phyloP scores from a whole-genome alignment of 2,329 filamentous ascomycete species.

The Hawksworthiomyces lignivorus region DNA sequence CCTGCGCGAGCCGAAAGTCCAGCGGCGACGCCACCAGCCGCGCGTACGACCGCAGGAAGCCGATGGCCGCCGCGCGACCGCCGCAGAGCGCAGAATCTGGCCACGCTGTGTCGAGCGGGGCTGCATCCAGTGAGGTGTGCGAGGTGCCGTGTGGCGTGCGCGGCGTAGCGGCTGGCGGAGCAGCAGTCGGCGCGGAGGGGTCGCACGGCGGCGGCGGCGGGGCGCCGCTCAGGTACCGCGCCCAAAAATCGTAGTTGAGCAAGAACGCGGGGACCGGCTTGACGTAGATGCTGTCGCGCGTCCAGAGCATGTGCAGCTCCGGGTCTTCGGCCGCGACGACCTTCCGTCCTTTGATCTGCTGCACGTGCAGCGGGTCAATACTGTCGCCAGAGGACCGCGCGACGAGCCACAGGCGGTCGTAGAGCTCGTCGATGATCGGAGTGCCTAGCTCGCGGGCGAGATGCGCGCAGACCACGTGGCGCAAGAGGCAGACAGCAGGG shows the following conservation, averaged over 20 bases:
- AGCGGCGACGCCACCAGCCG: background rate
- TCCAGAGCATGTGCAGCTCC: slow-evolving; percentile 4
- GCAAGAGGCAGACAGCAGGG: background rate
- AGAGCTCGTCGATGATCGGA: background rate
- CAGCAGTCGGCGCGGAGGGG: too few relatives aligned
- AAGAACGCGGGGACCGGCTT: slow-evolving; percentile 4
- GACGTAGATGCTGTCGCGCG: background rate
- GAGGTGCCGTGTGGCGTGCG: too few relatives aligned
- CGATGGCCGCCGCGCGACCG: background rate
- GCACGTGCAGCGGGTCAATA: slow-evolving; percentile 5
- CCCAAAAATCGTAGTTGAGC: slow-evolving; percentile 6
- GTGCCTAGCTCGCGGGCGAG: background rate
- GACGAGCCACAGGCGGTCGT: background rate
- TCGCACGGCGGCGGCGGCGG: background rate
- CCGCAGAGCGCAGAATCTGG: background rate
- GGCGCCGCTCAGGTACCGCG: background rate
- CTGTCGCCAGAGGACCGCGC: background rate
- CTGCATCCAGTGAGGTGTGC: too few relatives aligned
- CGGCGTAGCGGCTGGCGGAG: too few relatives aligned
- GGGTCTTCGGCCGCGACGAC: slow-evolving; percentile 2
- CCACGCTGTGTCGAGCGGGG: background rate
- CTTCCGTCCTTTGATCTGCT: background rate
- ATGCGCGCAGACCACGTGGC: background rate
- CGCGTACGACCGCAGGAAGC: slow-evolving; percentile 2
- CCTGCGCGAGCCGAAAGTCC: slow-evolving; percentile 4